A percentile compares a stretch with the other conserved stretches of the same genome.
phyloP scores from a whole-genome alignment of 768 basidiomycete species.

The Lactifluus echinatus region DNA sequence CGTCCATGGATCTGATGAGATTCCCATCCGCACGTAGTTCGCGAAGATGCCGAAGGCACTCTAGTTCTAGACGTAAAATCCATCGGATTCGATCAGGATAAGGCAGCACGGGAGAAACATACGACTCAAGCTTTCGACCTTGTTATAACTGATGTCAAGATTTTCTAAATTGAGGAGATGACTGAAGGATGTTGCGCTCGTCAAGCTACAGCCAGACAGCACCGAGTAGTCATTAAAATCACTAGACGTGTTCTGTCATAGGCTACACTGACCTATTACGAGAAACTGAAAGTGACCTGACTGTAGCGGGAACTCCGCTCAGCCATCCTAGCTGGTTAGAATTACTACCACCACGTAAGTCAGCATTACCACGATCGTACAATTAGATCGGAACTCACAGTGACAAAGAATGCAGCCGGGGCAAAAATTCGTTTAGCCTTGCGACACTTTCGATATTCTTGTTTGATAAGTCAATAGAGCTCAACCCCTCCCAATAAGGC shows the following conservation, averaged over 20 bases:
- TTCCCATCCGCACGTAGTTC: conserved; percentile 91
- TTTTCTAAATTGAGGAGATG: conserved; percentile 81
- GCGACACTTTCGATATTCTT: conserved; percentile 76
- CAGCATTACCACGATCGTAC: neutral
- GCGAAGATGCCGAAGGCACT: conserved; percentile 74
- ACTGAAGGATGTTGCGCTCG: conserved; percentile 78
- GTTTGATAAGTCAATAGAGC: conserved; percentile 60
- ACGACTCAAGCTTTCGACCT: conserved; percentile 83
- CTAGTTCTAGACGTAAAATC: conserved; percentile 51
- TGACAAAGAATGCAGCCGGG: conserved; percentile 61
- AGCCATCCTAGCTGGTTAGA: conserved; percentile 69
- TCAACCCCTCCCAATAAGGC: conserved; percentile 85
- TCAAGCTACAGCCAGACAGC: conserved; percentile 44
- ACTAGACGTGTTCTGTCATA: neutral
- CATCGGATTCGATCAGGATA: conserved; percentile 10
- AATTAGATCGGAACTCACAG: conserved; percentile 47
- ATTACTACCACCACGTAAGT: conserved; percentile 39
- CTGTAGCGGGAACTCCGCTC: conserved; percentile 61
- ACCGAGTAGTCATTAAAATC: conserved; percentile 6
- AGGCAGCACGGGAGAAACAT: conserved; percentile 20
- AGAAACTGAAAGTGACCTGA: conserved; percentile 72
- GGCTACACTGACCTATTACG: conserved; percentile 52
- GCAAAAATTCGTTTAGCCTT: conserved; percentile 83
- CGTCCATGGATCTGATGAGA: conserved; percentile 61
- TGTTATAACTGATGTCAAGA: conserved; percentile 86